A percentile compares a stretch with the other conserved stretches of the same genome.
phyloP scores from a whole-genome alignment of 1,139 yeast genomes.

The Geotrichum australiense region DNA sequence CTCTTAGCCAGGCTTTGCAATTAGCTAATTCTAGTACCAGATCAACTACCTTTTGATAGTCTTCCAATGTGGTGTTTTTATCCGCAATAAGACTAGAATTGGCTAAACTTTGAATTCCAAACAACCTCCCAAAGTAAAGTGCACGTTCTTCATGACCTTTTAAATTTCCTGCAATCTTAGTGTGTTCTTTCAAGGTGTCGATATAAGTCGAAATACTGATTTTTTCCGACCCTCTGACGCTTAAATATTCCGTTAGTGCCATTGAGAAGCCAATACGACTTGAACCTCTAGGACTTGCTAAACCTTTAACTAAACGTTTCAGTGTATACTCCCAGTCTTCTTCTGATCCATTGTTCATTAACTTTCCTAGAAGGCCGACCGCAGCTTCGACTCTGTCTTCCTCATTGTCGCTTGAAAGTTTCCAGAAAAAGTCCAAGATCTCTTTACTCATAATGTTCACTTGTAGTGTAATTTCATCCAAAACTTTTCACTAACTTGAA shows the following conservation, averaged over 20 bases:
- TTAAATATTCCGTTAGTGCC: conserved; percentile 70
- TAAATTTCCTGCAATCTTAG: conserved; percentile 41
- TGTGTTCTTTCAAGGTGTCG: conserved; percentile 39
- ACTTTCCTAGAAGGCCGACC: conserved; percentile 53
- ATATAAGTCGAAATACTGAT: conserved; percentile 40
- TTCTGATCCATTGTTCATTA: conserved; percentile 38
- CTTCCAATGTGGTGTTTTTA: conserved; percentile 27
- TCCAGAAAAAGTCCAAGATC: conserved; percentile 59
- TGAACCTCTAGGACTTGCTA: conserved; percentile 72
- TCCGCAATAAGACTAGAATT: conserved; percentile 47
- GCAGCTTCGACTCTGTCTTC: conserved; percentile 71
- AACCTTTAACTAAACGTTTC: conserved; percentile 69
- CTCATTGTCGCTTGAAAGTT: conserved; percentile 69
- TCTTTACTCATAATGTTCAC: no score
- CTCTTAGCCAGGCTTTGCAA: conserved; percentile 78
- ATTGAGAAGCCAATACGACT: conserved; percentile 86
- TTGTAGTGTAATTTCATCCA: no score
- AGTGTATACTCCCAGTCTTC: conserved; percentile 80
- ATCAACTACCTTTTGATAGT: conserved; percentile 38
- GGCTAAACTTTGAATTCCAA: conserved; percentile 72
- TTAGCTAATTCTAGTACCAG: conserved; percentile 53
- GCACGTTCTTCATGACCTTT: conserved; percentile 83
- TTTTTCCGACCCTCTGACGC: conserved; percentile 37
- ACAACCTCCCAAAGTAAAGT: conserved; percentile 70
- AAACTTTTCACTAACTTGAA: no score